phyloP scores from a whole-genome alignment of 2,329 filamentous ascomycete genomes.

The Fusarium poae region DNA sequence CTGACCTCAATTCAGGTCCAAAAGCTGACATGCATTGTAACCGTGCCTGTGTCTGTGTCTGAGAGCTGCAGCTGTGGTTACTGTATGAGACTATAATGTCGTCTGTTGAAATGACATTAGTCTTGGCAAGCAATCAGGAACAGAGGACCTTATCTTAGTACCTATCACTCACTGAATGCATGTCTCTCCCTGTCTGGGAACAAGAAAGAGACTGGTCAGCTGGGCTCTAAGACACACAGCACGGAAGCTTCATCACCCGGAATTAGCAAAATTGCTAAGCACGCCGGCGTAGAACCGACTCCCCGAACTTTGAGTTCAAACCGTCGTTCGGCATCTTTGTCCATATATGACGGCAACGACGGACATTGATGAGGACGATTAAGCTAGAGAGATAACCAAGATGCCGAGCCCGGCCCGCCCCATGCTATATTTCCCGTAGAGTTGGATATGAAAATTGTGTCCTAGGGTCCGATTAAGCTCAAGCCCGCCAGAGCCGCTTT shows the following conservation, averaged over 20 bases:
- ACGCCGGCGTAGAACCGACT: constrained; percentile 27
- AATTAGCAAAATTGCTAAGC: background rate
- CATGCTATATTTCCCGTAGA: background rate
- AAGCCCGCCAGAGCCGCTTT: constrained; percentile 8
- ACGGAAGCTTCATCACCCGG: constrained; percentile 7
- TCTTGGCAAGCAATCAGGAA: constrained; percentile 15
- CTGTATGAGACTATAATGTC: constrained; percentile 12
- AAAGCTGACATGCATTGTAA: constrained; percentile 19
- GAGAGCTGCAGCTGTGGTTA: background rate
- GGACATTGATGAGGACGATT: background rate
- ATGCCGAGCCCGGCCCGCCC: constrained; percentile 25
- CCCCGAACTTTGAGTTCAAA: constrained; percentile 20
- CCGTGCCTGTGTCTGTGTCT: background rate
- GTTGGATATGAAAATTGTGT: background rate
- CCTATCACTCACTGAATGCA: background rate
- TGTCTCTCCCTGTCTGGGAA: constrained; percentile 12
- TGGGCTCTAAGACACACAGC: constrained; percentile 17
- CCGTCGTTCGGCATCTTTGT: constrained; percentile 17
- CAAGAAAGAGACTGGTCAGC: constrained; percentile 2
- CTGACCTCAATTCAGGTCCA: background rate
- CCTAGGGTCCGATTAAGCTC: constrained; percentile 3
- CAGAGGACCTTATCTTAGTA: constrained; percentile 16
- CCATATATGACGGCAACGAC: constrained; percentile 3
- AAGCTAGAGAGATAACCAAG: constrained; percentile 6
- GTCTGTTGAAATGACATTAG: background rate